These are phyloP conservation scores for Starmerella floricola DNA, from an alignment of 805 yeast species.

Conservation along the genomic window DNA sequence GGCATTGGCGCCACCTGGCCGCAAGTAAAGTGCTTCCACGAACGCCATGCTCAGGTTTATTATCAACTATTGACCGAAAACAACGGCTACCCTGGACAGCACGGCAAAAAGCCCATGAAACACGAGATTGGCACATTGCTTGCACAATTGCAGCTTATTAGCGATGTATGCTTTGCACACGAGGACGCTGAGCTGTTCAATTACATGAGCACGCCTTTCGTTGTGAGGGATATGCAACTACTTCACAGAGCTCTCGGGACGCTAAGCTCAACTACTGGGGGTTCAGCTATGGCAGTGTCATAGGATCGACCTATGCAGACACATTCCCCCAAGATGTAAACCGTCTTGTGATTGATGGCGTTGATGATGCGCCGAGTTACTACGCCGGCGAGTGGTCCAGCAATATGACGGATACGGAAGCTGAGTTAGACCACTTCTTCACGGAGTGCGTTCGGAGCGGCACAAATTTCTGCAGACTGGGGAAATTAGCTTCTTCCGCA, in stretches of 20 bases:
- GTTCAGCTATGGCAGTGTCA: conserved; percentile 21
- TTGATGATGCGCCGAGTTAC: conserved; percentile 18
- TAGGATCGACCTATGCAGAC: conserved; percentile 19
- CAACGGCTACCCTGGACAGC: conserved; percentile 9
- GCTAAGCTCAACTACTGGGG: conserved; percentile 24
- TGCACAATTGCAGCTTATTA: conserved; percentile 11
- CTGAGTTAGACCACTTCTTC: conserved; percentile 11
- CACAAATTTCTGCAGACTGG: conserved; percentile 1
- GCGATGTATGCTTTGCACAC: conserved; percentile 12
- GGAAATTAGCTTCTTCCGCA: conserved; percentile 1
- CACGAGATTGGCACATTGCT: conserved; percentile 14
- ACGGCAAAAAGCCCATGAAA: not conserved
- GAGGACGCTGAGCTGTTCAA: conserved; percentile 10
- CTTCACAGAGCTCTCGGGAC: conserved; percentile 22
- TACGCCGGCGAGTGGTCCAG: conserved; percentile 18
- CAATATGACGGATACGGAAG: conserved; percentile 18
- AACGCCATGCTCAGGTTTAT: not conserved
- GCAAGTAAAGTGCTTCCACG: conserved; percentile 12
- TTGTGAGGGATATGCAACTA: conserved; percentile 22
- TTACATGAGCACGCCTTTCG: conserved; percentile 20
- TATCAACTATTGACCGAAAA: not conserved
- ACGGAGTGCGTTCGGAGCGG: conserved; percentile 10
- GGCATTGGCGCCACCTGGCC: conserved; percentile 21
- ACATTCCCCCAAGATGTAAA: conserved; percentile 20
- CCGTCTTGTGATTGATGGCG: conserved; percentile 22